Evolutionary conservation across 441 rosid genomes (phyloP).

Genomic region (Bocquillonia castaneifolia): DNA sequence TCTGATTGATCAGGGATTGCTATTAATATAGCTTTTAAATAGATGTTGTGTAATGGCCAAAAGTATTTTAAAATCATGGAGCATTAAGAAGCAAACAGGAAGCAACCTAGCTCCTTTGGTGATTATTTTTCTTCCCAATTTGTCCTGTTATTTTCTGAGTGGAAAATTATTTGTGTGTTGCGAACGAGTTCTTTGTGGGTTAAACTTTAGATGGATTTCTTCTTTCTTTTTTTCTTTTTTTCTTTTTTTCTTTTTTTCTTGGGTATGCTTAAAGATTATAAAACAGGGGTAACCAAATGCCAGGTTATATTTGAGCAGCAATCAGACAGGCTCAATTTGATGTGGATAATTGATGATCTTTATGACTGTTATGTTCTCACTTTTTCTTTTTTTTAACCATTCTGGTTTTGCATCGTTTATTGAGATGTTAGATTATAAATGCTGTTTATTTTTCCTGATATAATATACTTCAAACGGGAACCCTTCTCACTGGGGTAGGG

Average conservation of each 20-base stretch:
- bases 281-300: too few relatives aligned
- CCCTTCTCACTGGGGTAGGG: slow-evolving; percentile 98
- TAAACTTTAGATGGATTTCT: too few relatives aligned
- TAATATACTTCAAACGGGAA: slow-evolving; percentile 48
- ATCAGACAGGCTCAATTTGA: background rate
- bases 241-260: too few relatives aligned
- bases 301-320: too few relatives aligned
- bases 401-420: background rate
- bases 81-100: background rate
- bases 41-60: background rate
- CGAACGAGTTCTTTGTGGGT: too few relatives aligned
- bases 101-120: background rate
- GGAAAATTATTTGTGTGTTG: too few relatives aligned
- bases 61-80: background rate
- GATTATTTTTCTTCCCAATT: background rate
- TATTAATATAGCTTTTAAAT: background rate
- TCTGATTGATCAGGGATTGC: background rate
- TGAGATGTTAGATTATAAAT: background rate
- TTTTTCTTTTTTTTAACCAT: background rate
- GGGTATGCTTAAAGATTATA: too few relatives aligned
- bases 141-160: too few relatives aligned
- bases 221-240: too few relatives aligned
- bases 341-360: background rate
- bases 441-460: slow-evolving; percentile 5
- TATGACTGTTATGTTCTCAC: too few relatives aligned